Evolutionary conservation across 345 rosid species (phyloP).

Genomic region (Viola odorata): DNA sequence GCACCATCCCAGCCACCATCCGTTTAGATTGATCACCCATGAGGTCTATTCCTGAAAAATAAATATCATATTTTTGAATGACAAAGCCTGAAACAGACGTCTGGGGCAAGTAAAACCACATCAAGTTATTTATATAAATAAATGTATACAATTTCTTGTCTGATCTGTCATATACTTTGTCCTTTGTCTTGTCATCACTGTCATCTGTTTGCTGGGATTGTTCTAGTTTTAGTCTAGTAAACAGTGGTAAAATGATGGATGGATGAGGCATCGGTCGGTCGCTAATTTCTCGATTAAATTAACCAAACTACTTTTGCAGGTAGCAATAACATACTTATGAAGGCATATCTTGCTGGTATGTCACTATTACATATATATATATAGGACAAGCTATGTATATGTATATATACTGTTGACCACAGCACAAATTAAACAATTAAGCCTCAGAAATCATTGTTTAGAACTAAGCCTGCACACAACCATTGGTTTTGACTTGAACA

Average conservation of each 20-base stretch:
- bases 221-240: neutral
- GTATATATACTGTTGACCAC: neutral
- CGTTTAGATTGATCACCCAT: neutral
- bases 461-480: neutral
- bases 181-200: conserved; percentile 5
- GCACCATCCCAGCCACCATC: conserved; percentile 4
- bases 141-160: neutral
- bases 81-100: conserved; percentile 2
- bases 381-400: neutral
- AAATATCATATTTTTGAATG: neutral
- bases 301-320: conserved; percentile 20
- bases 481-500: neutral
- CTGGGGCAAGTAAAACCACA: neutral
- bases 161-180: neutral
- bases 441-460: neutral
- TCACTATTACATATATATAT: conserved; percentile 5
- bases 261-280: neutral
- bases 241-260: neutral
- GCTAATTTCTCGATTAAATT: neutral
- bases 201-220: neutral
- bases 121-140: no score
- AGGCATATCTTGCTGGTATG: conserved; percentile 23
- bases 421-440: neutral
- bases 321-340: conserved; percentile 11
- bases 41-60: neutral